Evolutionary conservation across 192 early-diverging fungal species (phyloP), one percentile per base, ranked within the genome.

Genomic region (Umbelopsis sp.): DNA sequence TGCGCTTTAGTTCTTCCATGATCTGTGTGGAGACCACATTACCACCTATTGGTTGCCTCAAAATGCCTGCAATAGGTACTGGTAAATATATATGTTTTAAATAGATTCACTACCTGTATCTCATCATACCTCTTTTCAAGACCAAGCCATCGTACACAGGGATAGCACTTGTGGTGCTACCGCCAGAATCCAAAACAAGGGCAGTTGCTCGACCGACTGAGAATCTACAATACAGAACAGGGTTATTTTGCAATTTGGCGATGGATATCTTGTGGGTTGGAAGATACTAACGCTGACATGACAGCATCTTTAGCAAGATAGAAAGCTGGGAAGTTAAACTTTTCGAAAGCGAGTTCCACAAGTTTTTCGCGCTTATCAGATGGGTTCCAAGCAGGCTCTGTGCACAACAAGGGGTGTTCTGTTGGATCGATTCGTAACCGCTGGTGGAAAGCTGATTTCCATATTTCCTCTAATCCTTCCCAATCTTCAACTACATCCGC

Each of bases 61-160:
- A 80, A 38, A 88, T 87, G 21, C 85, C 81, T 82, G 20, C 22
- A 16, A 34, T 14, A 14, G 21, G 54, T 1, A 16, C 0, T 5
- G 38, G 38, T 41, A 11, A 41, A 6, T 0, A 41, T n/a, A n/a
- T 5, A 41, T 5, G 38, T 11, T 5, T 38, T 5, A 6, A 6
- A 11, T 41, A 6, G 38, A 11, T 1, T 38, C 36, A 8, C 8
- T 8, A 3, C 36, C 38, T 41, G 5, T 41, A 41, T 6, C 12
- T 1, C 38, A 41, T 49, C 47, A 49, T 56, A 77, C 91, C 93
- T 82, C 98, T 97, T 74, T 95, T 96, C 45, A 99, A 78, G 20
- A 96, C 94, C 76, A 91, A 98, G 36, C 98, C 98, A 74, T 99
- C 98, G 74, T 91, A 93, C 16, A 99, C 98, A n/a, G 98, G 96